These are phyloP conservation scores for Boletus subparvulus DNA, from an alignment of 768 basidiomycete species.

Conservation along the genomic window DNA sequence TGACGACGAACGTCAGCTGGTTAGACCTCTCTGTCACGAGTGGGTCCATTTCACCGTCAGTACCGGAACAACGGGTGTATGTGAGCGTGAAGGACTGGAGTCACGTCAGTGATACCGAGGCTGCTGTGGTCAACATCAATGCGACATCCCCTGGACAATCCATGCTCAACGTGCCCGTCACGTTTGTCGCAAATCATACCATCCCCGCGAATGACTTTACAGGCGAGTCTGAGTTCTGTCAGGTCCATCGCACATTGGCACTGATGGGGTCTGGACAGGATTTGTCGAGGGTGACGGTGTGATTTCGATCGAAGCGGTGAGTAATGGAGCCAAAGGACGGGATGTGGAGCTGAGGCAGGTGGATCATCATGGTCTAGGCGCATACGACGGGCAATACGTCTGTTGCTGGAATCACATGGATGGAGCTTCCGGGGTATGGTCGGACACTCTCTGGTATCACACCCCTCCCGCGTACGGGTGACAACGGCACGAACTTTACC, in stretches of 20 bases:
- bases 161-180: neutral
- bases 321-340: neutral
- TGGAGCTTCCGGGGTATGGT: constrained; percentile 52
- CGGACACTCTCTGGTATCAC: constrained; percentile 46
- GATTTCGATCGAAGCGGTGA: constrained; percentile 61
- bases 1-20: neutral
- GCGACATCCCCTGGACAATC: neutral
- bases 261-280: constrained; percentile 37
- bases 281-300: constrained; percentile 62
- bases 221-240: neutral
- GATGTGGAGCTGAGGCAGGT: neutral
- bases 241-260: neutral
- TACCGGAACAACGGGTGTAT: neutral
- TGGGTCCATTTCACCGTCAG: neutral
- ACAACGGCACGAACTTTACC: constrained; percentile 27
- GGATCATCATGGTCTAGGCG: neutral
- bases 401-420: constrained; percentile 56
- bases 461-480: constrained; percentile 51
- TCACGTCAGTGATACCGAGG: neutral
- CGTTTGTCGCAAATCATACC: constrained; percentile 26
- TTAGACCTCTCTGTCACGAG: neutral
- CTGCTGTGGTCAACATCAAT: neutral
- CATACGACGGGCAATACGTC: constrained; percentile 35
- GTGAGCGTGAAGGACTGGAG: neutral
- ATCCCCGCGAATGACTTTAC: constrained; percentile 1